Percentiles rank a stretch among this genome's conserved stretches.
phyloP scores from a whole-genome alignment of 129 eudicot genomes.

The Mikania micrantha region DNA sequence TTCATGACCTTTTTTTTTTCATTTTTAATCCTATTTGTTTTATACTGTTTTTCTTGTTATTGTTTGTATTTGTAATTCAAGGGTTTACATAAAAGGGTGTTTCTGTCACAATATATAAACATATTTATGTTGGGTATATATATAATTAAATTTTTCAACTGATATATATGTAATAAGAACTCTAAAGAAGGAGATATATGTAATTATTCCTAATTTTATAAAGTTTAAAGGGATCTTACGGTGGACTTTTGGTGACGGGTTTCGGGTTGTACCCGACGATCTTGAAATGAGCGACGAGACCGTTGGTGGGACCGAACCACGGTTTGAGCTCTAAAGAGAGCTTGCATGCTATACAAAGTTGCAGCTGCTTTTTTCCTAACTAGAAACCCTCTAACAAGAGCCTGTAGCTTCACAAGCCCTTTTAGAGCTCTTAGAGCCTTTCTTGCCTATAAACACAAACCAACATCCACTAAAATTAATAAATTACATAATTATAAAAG shows the following conservation, averaged over 20 bases:
- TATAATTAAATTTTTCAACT: no score
- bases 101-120: no score
- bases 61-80: no score
- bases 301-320: conserved; percentile 52
- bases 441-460: conserved; percentile 52
- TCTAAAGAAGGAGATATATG: no score
- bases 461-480: not conserved
- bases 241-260: conserved; percentile 42
- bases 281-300: conserved; percentile 51
- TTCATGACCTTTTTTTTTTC: no score
- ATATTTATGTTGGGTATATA: no score
- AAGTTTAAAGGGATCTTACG: conserved; percentile 38
- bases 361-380: conserved; percentile 83
- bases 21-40: no score
- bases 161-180: no score
- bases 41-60: no score
- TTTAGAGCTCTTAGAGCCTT: conserved; percentile 81
- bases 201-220: no score
- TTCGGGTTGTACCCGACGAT: conserved; percentile 39
- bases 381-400: conserved; percentile 91
- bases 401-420: conserved; percentile 87
- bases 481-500: not conserved
- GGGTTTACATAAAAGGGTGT: no score
- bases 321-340: conserved; percentile 76
- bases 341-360: conserved; percentile 92